phyloP scores from a whole-genome alignment of 257 asterid genomes.

The Galeopsis tetrahit region DNA sequence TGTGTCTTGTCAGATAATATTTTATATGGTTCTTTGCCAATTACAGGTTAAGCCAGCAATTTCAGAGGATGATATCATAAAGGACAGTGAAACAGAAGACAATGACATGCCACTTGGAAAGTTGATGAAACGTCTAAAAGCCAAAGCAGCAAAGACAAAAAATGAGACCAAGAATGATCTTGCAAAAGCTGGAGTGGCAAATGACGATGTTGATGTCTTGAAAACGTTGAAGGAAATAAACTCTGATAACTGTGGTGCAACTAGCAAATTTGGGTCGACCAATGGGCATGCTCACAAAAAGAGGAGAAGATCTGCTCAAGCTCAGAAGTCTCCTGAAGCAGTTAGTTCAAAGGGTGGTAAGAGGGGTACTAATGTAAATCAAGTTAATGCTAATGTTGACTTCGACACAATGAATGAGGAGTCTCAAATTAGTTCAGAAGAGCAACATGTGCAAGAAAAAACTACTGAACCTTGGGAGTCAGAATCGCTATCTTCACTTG shows the following conservation, averaged over 20 bases:
- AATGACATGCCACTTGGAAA: conserved; percentile 89
- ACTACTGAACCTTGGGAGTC: conserved; percentile 50
- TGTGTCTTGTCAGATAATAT: conserved; percentile 21
- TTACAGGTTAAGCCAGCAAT: conserved; percentile 58
- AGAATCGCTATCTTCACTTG: conserved; percentile 50
- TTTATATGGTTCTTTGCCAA: conserved; percentile 26
- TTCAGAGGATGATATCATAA: conserved; percentile 72
- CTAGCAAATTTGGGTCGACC: conserved; percentile 65
- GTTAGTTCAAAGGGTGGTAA: conserved; percentile 47
- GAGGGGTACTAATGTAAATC: conserved; percentile 34
- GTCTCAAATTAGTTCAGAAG: conserved; percentile 54
- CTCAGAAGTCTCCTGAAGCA: conserved; percentile 45
- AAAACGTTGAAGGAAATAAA: conserved; percentile 83
- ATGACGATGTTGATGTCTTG: conserved; percentile 68
- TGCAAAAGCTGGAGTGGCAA: conserved; percentile 44
- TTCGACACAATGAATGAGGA: conserved; percentile 49
- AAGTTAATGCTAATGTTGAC: conserved; percentile 27
- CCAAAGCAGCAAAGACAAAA: conserved; percentile 72
- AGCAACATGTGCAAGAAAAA: conserved; percentile 43
- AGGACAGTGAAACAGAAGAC: conserved; percentile 86
- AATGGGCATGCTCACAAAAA: conserved; percentile 64
- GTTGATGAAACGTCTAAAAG: conserved; percentile 78
- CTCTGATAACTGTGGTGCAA: conserved; percentile 47
- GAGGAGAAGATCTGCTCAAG: conserved; percentile 47
- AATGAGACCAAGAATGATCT: conserved; percentile 64